Evolutionary conservation across 768 basidiomycete species (phyloP).

Genomic region (Pisolithus marmoratus): DNA sequence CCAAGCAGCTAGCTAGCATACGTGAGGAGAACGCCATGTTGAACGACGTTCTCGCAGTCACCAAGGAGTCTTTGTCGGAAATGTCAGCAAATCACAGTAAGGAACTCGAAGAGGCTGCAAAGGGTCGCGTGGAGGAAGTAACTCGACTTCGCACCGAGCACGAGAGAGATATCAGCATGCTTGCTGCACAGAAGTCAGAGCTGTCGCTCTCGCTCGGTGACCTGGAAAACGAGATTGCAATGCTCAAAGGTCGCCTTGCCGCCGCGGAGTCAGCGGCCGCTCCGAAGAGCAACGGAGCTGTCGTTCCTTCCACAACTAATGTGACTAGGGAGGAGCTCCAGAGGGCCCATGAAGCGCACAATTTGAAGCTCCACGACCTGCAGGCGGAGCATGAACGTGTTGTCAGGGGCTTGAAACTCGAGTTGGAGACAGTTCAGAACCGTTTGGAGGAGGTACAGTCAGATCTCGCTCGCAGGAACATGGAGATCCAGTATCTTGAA

Average conservation of each 20-base stretch:
- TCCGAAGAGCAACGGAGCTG: constrained; percentile 52
- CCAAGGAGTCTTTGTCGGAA: constrained; percentile 65
- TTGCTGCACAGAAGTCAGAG: constrained; percentile 59
- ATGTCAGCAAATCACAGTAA: constrained; percentile 62
- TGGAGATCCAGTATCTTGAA: constrained; percentile 80
- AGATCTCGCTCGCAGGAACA: constrained; percentile 61
- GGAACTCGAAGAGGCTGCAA: constrained; percentile 74
- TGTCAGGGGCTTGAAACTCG: constrained; percentile 45
- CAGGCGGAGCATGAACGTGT: constrained; percentile 61
- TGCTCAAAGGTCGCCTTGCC: constrained; percentile 48
- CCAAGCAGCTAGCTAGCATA: constrained; percentile 51
- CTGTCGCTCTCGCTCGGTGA: constrained; percentile 62
- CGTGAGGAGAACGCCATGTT: constrained; percentile 66
- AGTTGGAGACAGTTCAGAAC: constrained; percentile 48
- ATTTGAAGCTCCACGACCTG: constrained; percentile 70
- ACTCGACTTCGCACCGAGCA: constrained; percentile 54
- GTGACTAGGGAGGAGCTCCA: constrained; percentile 76
- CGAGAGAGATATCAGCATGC: constrained; percentile 51
- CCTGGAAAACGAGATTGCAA: constrained; percentile 72
- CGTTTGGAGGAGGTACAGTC: constrained; percentile 52
- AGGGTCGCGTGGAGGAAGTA: constrained; percentile 63
- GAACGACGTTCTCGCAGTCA: constrained; percentile 60
- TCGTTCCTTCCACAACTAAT: constrained; percentile 30
- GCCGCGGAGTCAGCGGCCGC: constrained; percentile 41
- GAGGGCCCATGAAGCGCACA: constrained; percentile 78